Base-by-base conservation (phyloP, 73 alveolate genomes). In the Paramecium bursaria region DNA sequence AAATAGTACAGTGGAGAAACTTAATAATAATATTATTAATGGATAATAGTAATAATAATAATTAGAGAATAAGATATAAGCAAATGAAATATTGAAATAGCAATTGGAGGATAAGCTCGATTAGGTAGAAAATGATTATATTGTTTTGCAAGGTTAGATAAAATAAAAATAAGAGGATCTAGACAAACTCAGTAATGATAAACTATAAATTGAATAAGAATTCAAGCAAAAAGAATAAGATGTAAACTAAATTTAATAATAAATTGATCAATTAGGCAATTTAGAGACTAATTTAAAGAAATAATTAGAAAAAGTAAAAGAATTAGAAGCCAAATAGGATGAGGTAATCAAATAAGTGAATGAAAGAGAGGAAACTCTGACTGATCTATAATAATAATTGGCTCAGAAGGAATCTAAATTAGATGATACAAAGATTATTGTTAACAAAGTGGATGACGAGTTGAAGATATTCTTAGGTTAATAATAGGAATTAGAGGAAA, bases 391-490 rank as follows among this genome's bases (percentile, higher is more conserved):
- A 3, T 25, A 23, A 19, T 21, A 21, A 19, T 10, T 35, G 6
- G 19, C 26, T 67, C 21, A 31, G 23, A 67, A 67, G 44, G 54
- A 67, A 67, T 35, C 17, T 3, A 67, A 67, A 25, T n/a, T 67
- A 1, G 21, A 67, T 5, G 82, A 67, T 15, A 39, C 33, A 19
- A 67, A 33, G 25, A 19, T 15, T n/a, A 67, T 25, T 11, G 26
- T 31, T 5, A 67, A 31, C 14, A 15, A 31, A 39, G 7, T 67
- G 27, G 82, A 67, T 5, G 82, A 67, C 21, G 82, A 67, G 44
- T 42, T 35, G 14, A 33, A 39, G 21, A 39, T 67, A 39, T 67
- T 39, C 21, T n/a, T 25, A 10, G 44, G 23, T 39, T 17, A 67
- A 39, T 53, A 67, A 44, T 53, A 67, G 0, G 42, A 33, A 42